phyloP scores from a whole-genome alignment of 345 rosid species.

The Salix purpurea region DNA sequence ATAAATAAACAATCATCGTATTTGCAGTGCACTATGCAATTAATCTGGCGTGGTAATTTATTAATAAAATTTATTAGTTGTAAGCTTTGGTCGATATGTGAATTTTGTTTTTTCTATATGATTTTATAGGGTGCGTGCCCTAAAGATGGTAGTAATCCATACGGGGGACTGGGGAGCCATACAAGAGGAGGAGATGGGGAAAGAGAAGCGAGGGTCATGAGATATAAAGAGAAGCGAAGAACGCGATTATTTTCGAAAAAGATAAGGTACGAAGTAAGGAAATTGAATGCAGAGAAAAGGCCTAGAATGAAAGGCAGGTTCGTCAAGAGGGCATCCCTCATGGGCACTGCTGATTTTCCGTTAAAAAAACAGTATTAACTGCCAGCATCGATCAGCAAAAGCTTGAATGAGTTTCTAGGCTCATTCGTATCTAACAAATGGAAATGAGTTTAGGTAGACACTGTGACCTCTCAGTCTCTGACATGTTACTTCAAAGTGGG shows the following conservation, averaged over 20 bases:
- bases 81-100: no score
- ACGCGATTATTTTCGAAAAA: slow-evolving; percentile 60
- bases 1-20: not conserved
- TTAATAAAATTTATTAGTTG: not conserved
- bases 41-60: not conserved
- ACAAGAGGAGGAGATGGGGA: slow-evolving; percentile 29
- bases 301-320: slow-evolving; percentile 71
- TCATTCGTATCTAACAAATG: not conserved
- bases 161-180: slow-evolving; percentile 11
- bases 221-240: slow-evolving; percentile 60
- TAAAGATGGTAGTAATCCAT: not conserved
- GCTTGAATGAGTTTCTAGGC: not conserved
- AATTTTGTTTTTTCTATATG: not conserved
- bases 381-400: not conserved
- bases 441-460: no score
- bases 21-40: not conserved
- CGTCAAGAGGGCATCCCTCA: slow-evolving; percentile 42
- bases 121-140: slow-evolving; percentile 19
- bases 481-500: no score
- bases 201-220: slow-evolving; percentile 53
- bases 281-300: slow-evolving; percentile 63
- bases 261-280: slow-evolving; percentile 70
- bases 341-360: not conserved
- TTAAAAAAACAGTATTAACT: not conserved
- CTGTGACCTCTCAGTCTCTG: no score